phyloP scores from a whole-genome alignment of 495 filamentous ascomycete species.

The Pyrenopolyporus hunteri region DNA sequence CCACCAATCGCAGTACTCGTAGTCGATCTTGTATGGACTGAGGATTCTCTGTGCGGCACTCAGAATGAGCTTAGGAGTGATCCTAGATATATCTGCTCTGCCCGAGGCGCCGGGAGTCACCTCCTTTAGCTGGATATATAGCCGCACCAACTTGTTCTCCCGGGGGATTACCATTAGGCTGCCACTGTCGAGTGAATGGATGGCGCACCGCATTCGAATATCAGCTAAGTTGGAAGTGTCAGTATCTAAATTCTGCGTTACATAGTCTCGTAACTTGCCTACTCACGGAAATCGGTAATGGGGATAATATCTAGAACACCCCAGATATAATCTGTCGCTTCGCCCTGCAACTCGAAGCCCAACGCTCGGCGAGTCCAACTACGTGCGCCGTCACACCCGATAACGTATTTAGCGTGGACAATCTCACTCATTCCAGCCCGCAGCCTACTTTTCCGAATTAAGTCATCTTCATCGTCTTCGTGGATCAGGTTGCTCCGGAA shows the following conservation, averaged over 20 bases:
- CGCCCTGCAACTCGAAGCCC: constrained; percentile 65
- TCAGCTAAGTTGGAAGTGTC: constrained; percentile 61
- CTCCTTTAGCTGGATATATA: constrained; percentile 74
- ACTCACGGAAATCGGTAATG: constrained; percentile 69
- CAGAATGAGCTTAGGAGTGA: constrained; percentile 64
- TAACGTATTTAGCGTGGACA: constrained; percentile 68
- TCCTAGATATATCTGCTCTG: constrained; percentile 58
- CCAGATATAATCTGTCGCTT: constrained; percentile 72
- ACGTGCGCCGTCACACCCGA: constrained; percentile 73
- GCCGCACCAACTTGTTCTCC: constrained; percentile 68
- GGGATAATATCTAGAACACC: constrained; percentile 71
- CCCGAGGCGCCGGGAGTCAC: constrained; percentile 57
- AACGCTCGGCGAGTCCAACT: constrained; percentile 66
- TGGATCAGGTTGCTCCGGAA: constrained; percentile 55
- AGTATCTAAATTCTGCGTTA: too few species aligned
- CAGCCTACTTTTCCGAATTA: constrained; percentile 46
- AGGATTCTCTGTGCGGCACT: constrained; percentile 65
- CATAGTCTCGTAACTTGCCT: constrained; percentile 48
- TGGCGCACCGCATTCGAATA: constrained; percentile 69
- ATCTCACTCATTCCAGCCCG: constrained; percentile 49
- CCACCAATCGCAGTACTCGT: constrained; percentile 71
- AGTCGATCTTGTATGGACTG: constrained; percentile 65
- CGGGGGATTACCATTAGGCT: constrained; percentile 73
- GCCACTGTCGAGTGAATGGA: constrained; percentile 67
- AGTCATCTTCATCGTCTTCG: constrained; percentile 62